phyloP scores from a whole-genome alignment of 208 protist species.

The Acanthamoeba culbertsoni region DNA sequence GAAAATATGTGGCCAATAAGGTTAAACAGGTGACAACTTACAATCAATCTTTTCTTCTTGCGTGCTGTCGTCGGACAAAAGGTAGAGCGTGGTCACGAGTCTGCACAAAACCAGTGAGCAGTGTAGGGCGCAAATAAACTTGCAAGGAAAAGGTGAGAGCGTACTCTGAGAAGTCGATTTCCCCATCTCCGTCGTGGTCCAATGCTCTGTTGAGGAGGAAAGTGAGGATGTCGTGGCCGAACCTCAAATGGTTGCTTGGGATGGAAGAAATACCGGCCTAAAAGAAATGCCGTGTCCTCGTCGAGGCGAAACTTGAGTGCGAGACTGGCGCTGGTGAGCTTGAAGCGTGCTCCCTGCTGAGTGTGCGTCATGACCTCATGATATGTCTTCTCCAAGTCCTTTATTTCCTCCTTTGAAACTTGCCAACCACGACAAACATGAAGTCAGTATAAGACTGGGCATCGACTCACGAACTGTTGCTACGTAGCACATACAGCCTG shows the following conservation, averaged over 20 bases:
- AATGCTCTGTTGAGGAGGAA: background rate
- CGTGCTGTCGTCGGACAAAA: background rate
- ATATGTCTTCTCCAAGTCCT: conserved; percentile 37
- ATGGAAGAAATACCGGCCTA: background rate
- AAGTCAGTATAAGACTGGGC: background rate
- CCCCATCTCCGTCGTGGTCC: conserved; percentile 32
- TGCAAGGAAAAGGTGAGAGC: background rate
- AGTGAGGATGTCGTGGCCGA: background rate
- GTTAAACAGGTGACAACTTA: background rate
- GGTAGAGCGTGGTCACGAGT: background rate
- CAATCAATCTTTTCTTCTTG: conserved; percentile 44
- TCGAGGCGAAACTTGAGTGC: background rate
- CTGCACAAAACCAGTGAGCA: background rate
- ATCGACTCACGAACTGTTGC: background rate
- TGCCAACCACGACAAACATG: background rate
- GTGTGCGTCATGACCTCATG: conserved; percentile 8
- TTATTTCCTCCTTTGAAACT: conserved; percentile 17
- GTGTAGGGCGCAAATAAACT: background rate
- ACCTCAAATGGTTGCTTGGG: background rate
- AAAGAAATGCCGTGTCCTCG: background rate
- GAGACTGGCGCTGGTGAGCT: conserved; percentile 23
- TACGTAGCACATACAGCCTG: background rate
- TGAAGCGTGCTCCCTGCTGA: background rate
- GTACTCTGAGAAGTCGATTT: conserved; percentile 38
- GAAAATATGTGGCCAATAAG: background rate